Percentiles rank a stretch among this genome's conserved stretches.
Conservation (phyloP, 371 early-diverging fungal species). For the Synchytrium microbalum region DNA sequence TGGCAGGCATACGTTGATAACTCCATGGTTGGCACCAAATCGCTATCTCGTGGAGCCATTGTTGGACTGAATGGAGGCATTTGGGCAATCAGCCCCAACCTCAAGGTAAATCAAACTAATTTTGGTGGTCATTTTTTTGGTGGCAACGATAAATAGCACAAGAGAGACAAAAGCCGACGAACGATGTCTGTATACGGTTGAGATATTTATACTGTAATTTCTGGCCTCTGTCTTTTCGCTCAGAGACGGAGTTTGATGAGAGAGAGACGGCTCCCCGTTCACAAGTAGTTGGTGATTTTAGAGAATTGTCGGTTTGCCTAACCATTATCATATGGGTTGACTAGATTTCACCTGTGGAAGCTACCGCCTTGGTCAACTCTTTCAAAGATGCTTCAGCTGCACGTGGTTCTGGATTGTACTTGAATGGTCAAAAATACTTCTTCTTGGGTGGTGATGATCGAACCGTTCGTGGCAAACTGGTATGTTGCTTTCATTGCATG, state of each 20-base stretch:
- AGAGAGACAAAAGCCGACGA: no score
- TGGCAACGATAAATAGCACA: no score
- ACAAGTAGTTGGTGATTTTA: background rate
- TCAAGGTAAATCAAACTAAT: background rate
- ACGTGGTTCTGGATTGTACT: slow-evolving; percentile 58
- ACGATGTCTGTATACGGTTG: no score
- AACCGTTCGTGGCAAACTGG: slow-evolving; percentile 73
- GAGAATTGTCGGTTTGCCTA: background rate
- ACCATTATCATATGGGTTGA: background rate
- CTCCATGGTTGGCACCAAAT: slow-evolving; percentile 70
- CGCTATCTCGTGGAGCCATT: slow-evolving; percentile 32
- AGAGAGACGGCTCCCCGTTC: no score
- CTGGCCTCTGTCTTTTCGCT: no score
- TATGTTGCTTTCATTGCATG: slow-evolving; percentile 30
- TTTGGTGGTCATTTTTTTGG: background rate
- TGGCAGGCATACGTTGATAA: slow-evolving; percentile 83
- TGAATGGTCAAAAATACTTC: slow-evolving; percentile 66
- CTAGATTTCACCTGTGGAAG: slow-evolving; percentile 41
- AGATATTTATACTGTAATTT: no score
- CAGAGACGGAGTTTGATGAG: no score
- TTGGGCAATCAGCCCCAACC: background rate
- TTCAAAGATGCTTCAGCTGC: slow-evolving; percentile 53
- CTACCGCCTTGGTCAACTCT: slow-evolving; percentile 48
- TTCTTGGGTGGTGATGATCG: slow-evolving; percentile 56
- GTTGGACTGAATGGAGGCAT: slow-evolving; percentile 3